phyloP scores from a whole-genome alignment of 805 yeast species.

The Metschnikowia henanensis region DNA sequence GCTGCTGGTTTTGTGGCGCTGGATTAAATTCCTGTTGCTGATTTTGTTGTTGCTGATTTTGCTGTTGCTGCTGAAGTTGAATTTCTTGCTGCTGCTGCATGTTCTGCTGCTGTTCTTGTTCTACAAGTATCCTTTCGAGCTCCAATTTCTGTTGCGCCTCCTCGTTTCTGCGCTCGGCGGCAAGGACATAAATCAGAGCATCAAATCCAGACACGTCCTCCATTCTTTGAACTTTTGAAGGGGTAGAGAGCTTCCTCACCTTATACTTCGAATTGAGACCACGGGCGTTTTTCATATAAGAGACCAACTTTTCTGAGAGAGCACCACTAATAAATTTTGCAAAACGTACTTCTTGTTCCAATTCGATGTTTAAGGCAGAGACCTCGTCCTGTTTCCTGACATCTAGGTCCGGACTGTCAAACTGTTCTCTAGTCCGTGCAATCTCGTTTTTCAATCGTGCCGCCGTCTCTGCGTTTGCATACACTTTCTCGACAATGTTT shows the following conservation, averaged over 20 bases:
- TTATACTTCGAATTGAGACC: constrained; percentile 4
- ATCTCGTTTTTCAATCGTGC: constrained; percentile 24
- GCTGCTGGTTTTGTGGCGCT: too few relatives aligned
- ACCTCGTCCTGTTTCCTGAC: constrained; percentile 5
- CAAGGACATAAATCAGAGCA: constrained; percentile 13
- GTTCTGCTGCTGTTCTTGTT: constrained; percentile 2
- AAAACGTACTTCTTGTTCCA: constrained; percentile 15
- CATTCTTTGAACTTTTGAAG: constrained; percentile 12
- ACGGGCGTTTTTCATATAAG: background rate
- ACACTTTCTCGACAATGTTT: constrained; percentile 20
- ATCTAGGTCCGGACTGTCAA: background rate
- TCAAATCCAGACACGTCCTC: constrained; percentile 20
- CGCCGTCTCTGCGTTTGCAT: constrained; percentile 19
- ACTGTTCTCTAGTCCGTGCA: too few relatives aligned
- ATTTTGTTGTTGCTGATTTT: background rate
- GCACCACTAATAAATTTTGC: constrained; percentile 7
- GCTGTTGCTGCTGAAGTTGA: background rate
- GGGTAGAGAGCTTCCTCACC: constrained; percentile 5
- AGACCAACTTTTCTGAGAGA: constrained; percentile 4
- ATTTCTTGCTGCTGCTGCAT: background rate
- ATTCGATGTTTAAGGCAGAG: constrained; percentile 6
- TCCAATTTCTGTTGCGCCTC: constrained; percentile 13
- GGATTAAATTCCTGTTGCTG: constrained; percentile 7
- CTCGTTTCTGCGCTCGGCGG: constrained; percentile 13
- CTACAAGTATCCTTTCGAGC: constrained; percentile 1